Base-by-base conservation (phyloP, 129 eudicot genomes). In the Scalesia atractyloides region DNA sequence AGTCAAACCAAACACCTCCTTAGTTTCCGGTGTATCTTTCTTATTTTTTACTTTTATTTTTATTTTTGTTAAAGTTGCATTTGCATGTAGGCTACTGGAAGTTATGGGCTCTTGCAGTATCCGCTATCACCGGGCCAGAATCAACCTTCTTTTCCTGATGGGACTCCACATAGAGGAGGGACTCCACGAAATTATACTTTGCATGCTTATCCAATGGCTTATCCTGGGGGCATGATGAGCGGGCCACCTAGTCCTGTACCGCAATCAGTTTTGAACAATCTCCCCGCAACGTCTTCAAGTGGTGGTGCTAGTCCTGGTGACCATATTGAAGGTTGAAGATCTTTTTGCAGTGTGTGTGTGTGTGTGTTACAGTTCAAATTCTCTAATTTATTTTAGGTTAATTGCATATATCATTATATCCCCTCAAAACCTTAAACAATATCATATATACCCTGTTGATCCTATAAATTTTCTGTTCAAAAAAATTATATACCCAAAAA, bases 61-160 rank as follows among this genome's bases (percentile, higher is more conserved):
- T 26, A 2, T 43, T 54, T 66, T 11, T 3, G 66, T 64, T 58
- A 73, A 52, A 72, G 24, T 18, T 79, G 72, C 54, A 75, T 79
- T 65, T 75, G 74, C 71, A 58, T 81, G 78, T 81, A 90, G 97
- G 89, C 85, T 78, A 82, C 96, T 20, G 96, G 99, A 74, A 68
- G 88, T 79, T 95, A 88, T 44, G 98, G 97, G 52, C 81, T 88
- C 74, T 67, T 95, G 89, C 97, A 63, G 53, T 95, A 95, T 76
- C 88, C 91, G 61, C 64, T 84, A 54, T 96, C 93, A 17, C 85
- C 83, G 13, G 70, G 84, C 75, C 99, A 87, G 80, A 88, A 80
- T 81, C 98, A 88, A 66, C 82, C 76, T 12, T 79, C 95, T 14
- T 89, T 57, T 34, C 89, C 82, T 24, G 88, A 83, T 74, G 52